phyloP scores from a whole-genome alignment of 257 asterid species.

The Solanum sejunctum region DNA sequence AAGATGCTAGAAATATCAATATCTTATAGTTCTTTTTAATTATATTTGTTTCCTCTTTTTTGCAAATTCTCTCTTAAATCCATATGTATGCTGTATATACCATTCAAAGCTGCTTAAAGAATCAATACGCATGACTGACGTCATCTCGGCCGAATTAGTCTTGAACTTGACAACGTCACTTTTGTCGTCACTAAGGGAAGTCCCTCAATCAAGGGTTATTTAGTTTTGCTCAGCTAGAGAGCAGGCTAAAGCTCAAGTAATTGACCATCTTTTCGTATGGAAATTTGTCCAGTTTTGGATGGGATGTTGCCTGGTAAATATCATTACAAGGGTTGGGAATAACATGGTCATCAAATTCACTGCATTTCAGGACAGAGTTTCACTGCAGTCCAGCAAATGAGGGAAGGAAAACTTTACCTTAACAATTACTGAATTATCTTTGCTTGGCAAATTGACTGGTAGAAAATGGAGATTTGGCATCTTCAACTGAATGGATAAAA shows the following conservation, averaged over 20 bases:
- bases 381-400: background rate
- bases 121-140: background rate
- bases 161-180: background rate
- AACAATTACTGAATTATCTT: conserved; percentile 58
- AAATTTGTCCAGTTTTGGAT: background rate
- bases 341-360: background rate
- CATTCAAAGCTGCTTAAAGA: background rate
- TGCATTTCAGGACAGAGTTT: background rate
- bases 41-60: background rate
- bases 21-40: background rate
- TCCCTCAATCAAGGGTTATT: background rate
- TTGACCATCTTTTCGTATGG: background rate
- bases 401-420: conserved; percentile 33
- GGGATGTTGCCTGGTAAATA: background rate
- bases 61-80: background rate
- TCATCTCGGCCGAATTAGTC: background rate
- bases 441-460: conserved; percentile 84
- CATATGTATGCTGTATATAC: background rate
- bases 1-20: background rate
- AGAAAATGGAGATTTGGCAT: conserved; percentile 96
- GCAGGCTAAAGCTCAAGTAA: background rate
- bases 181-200: background rate
- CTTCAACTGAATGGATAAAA: conserved; percentile 50
- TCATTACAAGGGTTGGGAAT: background rate
- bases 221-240: background rate